A percentile compares a stretch with the other conserved stretches of the same genome.
Evolutionary conservation across 208 protist genomes (phyloP).

Genomic region (Wallacemonas rigidus): DNA sequence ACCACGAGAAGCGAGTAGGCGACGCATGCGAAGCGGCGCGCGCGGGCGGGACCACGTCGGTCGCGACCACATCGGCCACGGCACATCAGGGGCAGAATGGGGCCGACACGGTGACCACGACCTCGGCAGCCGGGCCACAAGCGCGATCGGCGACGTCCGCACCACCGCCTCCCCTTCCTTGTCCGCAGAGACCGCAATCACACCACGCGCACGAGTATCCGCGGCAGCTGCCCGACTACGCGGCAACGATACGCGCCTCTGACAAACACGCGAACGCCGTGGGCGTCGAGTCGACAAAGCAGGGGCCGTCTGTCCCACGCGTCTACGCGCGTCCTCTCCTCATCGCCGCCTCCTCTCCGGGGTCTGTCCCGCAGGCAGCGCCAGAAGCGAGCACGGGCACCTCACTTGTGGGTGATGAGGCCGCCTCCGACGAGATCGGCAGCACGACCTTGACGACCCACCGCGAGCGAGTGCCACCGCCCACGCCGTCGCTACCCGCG

Average conservation of each 20-base stretch:
- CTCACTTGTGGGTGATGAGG: not conserved
- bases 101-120: not conserved
- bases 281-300: too few relatives aligned
- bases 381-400: too few relatives aligned
- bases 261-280: too few relatives aligned
- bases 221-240: too few relatives aligned
- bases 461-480: too few relatives aligned
- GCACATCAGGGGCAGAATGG: not conserved
- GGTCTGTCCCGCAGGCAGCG: too few relatives aligned
- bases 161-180: not conserved
- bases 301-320: not conserved
- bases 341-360: not conserved
- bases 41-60: not conserved
- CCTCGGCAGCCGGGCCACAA: not conserved
- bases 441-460: too few relatives aligned
- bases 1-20: not conserved
- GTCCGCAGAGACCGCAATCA: not conserved
- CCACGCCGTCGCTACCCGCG: not conserved
- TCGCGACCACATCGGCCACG: not conserved
- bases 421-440: too few relatives aligned
- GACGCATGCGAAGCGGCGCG: not conserved
- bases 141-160: not conserved
- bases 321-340: slow-evolving; percentile 2
- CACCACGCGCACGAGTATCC: not conserved
- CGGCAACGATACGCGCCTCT: too few relatives aligned